Conservation (phyloP, 2,329 filamentous ascomycete genomes). For the Fusarium kyushuense region DNA sequence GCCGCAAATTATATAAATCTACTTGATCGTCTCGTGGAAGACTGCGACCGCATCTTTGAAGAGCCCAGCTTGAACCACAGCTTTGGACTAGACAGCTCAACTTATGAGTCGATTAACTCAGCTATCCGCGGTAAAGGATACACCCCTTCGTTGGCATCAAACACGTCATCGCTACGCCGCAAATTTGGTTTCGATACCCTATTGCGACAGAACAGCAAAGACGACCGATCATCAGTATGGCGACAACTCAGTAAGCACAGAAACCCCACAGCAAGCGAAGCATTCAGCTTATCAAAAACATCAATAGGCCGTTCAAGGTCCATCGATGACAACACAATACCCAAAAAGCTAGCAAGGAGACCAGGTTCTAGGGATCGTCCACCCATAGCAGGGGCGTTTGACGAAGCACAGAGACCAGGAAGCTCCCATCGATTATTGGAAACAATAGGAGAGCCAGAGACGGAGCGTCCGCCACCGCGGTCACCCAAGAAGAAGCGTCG, state of each 20-base stretch:
- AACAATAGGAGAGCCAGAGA: slow-evolving; percentile 70
- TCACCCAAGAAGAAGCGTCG: slow-evolving; percentile 81
- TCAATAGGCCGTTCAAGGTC: slow-evolving; percentile 79
- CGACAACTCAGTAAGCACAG: slow-evolving; percentile 89
- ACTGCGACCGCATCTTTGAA: slow-evolving; percentile 89
- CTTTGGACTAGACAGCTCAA: slow-evolving; percentile 54
- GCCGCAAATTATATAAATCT: slow-evolving; percentile 88
- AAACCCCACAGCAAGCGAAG: slow-evolving; percentile 69
- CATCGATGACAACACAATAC: slow-evolving; percentile 73
- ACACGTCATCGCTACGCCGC: slow-evolving; percentile 84
- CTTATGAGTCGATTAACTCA: slow-evolving; percentile 71
- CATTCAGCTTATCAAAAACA: slow-evolving; percentile 73
- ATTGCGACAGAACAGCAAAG: slow-evolving; percentile 82
- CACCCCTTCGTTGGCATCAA: slow-evolving; percentile 83
- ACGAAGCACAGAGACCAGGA: slow-evolving; percentile 66
- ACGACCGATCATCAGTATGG: slow-evolving; percentile 82
- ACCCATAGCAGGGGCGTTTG: slow-evolving; percentile 71
- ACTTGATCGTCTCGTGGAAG: slow-evolving; percentile 88
- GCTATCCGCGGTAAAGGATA: slow-evolving; percentile 69
- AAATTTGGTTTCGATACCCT: slow-evolving; percentile 85
- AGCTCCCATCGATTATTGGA: slow-evolving; percentile 70
- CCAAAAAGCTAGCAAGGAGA: slow-evolving; percentile 55
- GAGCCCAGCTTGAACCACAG: slow-evolving; percentile 62
- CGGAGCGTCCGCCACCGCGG: slow-evolving; percentile 56
- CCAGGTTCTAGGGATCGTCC: slow-evolving; percentile 71